Conservation (phyloP, 495 filamentous ascomycete genomes). For the Pyrenula massariospora region DNA sequence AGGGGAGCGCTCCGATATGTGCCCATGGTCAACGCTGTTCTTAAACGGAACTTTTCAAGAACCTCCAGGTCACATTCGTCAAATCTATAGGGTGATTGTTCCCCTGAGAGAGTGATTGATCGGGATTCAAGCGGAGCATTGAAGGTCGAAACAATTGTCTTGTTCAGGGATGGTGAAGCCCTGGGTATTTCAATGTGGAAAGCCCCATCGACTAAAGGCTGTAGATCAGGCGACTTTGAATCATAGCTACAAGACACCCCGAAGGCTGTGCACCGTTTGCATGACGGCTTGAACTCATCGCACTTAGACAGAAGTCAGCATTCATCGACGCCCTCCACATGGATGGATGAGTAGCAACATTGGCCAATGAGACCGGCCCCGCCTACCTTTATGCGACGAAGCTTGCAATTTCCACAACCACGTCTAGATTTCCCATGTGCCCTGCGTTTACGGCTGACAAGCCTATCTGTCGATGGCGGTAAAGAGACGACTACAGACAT, state of each 20-base stretch:
- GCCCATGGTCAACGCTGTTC: slow-evolving; percentile 17
- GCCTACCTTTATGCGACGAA: slow-evolving; percentile 28
- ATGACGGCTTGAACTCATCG: slow-evolving; percentile 24
- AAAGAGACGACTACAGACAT: background rate
- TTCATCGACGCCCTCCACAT: background rate
- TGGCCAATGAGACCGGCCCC: background rate
- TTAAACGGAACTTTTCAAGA: slow-evolving; percentile 17
- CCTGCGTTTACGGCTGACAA: slow-evolving; percentile 7
- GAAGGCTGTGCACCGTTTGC: slow-evolving; percentile 21
- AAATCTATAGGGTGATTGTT: slow-evolving; percentile 12
- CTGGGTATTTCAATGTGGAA: background rate
- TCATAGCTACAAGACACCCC: slow-evolving; percentile 27
- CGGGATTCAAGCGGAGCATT: background rate
- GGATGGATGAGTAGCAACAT: too few relatives aligned
- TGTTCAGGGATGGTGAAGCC: background rate
- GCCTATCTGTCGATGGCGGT: background rate
- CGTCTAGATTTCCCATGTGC: slow-evolving; percentile 20
- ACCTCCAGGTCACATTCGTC: slow-evolving; percentile 12
- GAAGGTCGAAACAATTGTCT: background rate
- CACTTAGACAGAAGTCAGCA: slow-evolving; percentile 14
- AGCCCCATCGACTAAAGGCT: slow-evolving; percentile 8
- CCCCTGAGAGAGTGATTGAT: slow-evolving; percentile 6
- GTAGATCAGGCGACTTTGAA: slow-evolving; percentile 13
- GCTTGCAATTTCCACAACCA: slow-evolving; percentile 31
- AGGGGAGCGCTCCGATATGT: slow-evolving; percentile 3